Evolutionary conservation across 2,329 filamentous ascomycete species (phyloP).

Genomic region (Talaromyces sp.): DNA sequence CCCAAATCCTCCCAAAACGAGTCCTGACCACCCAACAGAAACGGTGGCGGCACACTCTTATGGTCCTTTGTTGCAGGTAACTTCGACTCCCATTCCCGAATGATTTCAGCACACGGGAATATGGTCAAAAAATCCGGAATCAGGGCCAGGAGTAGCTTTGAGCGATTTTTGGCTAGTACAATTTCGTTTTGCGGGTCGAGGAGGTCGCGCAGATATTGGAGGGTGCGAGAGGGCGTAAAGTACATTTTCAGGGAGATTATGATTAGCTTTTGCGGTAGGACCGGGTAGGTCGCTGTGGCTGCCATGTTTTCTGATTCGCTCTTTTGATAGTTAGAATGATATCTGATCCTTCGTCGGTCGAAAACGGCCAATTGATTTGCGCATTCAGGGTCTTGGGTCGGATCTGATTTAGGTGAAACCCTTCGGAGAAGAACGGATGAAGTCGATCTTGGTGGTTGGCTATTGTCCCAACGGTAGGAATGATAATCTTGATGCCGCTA

Average conservation of each 20-base stretch:
- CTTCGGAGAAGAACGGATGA: slow-evolving; percentile 11
- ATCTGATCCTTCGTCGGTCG: background rate
- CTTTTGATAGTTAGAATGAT: background rate
- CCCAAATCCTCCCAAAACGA: slow-evolving; percentile 67
- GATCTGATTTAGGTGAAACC: background rate
- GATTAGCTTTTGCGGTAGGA: slow-evolving; percentile 59
- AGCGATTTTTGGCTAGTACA: slow-evolving; percentile 40
- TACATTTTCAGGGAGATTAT: slow-evolving; percentile 79
- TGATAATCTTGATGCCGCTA: background rate
- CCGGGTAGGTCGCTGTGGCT: slow-evolving; percentile 22
- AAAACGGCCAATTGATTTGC: slow-evolving; percentile 1
- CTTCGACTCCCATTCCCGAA: slow-evolving; percentile 32
- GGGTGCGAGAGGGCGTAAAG: slow-evolving; percentile 65
- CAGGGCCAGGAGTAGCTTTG: slow-evolving; percentile 67
- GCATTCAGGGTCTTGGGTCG: background rate
- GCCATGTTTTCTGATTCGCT: slow-evolving; percentile 17
- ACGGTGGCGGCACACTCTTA: slow-evolving; percentile 38
- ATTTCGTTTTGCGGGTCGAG: slow-evolving; percentile 47
- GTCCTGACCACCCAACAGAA: slow-evolving; percentile 74
- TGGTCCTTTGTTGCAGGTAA: slow-evolving; percentile 34
- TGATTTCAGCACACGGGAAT: slow-evolving; percentile 42
- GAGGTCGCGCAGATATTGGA: slow-evolving; percentile 51
- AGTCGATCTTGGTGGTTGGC: background rate
- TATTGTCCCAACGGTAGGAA: background rate
- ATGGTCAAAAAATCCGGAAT: slow-evolving; percentile 75